phyloP scores from a whole-genome alignment of 176 grass and related monocot species.

The Lolium perenne region DNA sequence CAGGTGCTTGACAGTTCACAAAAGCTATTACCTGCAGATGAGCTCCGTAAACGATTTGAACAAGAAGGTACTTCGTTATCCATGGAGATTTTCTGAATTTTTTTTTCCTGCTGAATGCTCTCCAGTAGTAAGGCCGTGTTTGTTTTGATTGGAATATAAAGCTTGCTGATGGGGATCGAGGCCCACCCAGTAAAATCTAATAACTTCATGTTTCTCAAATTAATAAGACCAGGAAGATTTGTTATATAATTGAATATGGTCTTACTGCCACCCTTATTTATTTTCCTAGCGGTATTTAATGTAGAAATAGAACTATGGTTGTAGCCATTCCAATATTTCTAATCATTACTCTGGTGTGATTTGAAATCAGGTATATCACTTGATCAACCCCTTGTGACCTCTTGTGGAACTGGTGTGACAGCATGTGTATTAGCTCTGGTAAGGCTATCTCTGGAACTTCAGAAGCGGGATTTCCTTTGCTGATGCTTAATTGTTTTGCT shows the following conservation, averaged over 20 bases:
- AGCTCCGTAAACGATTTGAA: constrained; percentile 80
- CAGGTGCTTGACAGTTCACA: constrained; percentile 92
- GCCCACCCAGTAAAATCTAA: background rate
- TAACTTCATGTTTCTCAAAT: background rate
- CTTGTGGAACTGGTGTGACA: constrained; percentile 93
- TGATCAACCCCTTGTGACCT: constrained; percentile 69
- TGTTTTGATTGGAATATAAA: background rate
- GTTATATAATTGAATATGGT: background rate
- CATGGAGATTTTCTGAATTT: background rate
- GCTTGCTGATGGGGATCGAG: background rate
- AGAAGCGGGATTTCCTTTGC: background rate
- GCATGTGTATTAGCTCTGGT: constrained; percentile 90
- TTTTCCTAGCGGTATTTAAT: background rate
- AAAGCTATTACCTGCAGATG: constrained; percentile 71
- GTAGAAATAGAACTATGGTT: background rate
- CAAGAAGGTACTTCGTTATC: constrained; percentile 70
- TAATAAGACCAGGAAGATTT: background rate
- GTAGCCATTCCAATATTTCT: background rate
- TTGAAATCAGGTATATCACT: constrained; percentile 73
- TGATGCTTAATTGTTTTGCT: constrained; percentile 16
- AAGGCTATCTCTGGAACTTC: constrained; percentile 10
- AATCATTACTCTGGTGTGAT: constrained; percentile 26
- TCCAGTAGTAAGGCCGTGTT: background rate
- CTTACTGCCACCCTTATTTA: background rate
- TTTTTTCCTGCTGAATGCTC: background rate